A percentile compares a stretch with the other conserved stretches of the same genome.
Conservation (phyloP, 2,329 filamentous ascomycete species). For the Penicillium sp. region DNA sequence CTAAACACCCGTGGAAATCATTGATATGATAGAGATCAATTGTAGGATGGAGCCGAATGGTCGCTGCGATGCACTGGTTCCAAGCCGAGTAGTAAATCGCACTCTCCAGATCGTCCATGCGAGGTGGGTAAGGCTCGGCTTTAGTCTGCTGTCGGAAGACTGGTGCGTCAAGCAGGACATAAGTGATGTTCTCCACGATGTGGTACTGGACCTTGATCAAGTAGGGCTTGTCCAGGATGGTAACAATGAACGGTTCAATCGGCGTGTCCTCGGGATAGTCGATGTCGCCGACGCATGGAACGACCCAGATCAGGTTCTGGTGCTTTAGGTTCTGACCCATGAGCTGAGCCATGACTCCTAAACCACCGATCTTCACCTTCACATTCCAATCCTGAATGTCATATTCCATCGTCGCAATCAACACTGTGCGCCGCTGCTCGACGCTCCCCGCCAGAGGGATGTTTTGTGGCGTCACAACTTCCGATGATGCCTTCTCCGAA, state of each 20-base stretch:
- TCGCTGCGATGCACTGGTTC: slow-evolving; percentile 66
- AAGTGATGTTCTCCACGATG: slow-evolving; percentile 63
- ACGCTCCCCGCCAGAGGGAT: slow-evolving; percentile 30
- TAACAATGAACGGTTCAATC: slow-evolving; percentile 61
- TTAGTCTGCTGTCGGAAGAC: slow-evolving; percentile 64
- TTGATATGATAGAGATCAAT: slow-evolving; percentile 65
- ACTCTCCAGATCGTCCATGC: slow-evolving; percentile 67
- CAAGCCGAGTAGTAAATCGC: slow-evolving; percentile 68
- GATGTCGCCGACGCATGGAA: slow-evolving; percentile 61
- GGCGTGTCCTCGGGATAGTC: slow-evolving; percentile 60
- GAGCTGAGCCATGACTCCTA: slow-evolving; percentile 67
- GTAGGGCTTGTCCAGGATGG: slow-evolving; percentile 59
- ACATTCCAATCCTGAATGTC: slow-evolving; percentile 68
- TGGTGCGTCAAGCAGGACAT: slow-evolving; percentile 64
- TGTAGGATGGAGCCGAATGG: slow-evolving; percentile 61
- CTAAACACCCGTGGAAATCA: slow-evolving; percentile 62
- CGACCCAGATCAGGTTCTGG: slow-evolving; percentile 64
- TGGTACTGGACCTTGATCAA: slow-evolving; percentile 65
- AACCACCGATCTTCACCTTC: slow-evolving; percentile 68
- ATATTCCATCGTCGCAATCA: slow-evolving; percentile 70
- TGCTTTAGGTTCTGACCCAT: slow-evolving; percentile 66
- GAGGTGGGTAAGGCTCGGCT: slow-evolving; percentile 62
- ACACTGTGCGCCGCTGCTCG: slow-evolving; percentile 50
- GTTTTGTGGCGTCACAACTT: no score
- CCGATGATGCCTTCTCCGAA: slow-evolving; percentile 39